Evolutionary conservation across 371 early-diverging fungal species (phyloP), one percentile per base, ranked within the genome.

Genomic region (Rhizopus stolonifer): DNA sequence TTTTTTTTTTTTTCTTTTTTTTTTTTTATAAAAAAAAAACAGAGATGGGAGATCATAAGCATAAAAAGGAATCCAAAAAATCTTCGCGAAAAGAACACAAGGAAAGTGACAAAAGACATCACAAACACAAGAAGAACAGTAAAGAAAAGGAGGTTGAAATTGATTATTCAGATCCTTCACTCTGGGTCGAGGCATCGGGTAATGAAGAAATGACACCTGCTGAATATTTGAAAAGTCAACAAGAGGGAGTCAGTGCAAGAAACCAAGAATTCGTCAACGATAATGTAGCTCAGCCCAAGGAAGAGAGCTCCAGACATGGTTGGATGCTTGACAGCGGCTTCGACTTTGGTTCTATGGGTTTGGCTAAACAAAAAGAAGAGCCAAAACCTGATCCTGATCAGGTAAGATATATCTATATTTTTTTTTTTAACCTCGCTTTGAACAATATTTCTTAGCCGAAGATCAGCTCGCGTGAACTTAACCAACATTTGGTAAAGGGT

Each of bases 381-480:
- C 59, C 54, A 1, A 71, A 71, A 31, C 67, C 64, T 0, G 51
- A 77, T 43, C 77, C 77, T 17, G 77, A 77, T 26, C 42, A 65
- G 40, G 77, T 72, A 58, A 21, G n/a, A 26, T 43, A 23, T 3
- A 0, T 44, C 1, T 1, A 6, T 23, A 38, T 31, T 46, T n/a
- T 15, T 2, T 46, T 31, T 42, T 1, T 29, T 5, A 31, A 38
- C n/a, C n/a, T n/a, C n/a, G n/a, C n/a, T n/a, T n/a, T n/a, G n/a
- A n/a, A n/a, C n/a, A 19, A 36, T n/a, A 17, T 14, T 39, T 8
- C 18, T 14, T 61, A 83, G 82, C 69, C 57, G 25, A 59, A 69
- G 17, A 64, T 82, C 42, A 81, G 82, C 36, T 61, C 70, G 7
- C 65, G 80, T 1, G 84, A 84, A 55, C 57, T 82, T 6, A 84